These are phyloP conservation scores for Hypholoma fasciculare DNA, from an alignment of 768 basidiomycete genomes.

Conservation along the genomic window DNA sequence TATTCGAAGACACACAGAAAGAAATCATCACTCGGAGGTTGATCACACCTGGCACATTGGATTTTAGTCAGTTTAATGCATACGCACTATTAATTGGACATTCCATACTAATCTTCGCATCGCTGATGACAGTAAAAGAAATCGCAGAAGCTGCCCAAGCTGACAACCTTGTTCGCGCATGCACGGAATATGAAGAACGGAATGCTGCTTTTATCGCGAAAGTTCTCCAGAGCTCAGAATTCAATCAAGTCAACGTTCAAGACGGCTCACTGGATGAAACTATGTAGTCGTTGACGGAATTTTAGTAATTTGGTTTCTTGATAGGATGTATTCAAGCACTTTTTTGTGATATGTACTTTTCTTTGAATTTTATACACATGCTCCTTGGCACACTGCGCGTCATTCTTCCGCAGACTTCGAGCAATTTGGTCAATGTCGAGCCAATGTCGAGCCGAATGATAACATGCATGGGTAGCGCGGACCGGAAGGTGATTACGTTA, in stretches of 20 bases:
- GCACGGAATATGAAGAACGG: constrained; percentile 24
- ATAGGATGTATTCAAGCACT: too few relatives aligned
- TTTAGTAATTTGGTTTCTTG: too few relatives aligned
- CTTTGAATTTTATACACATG: too few relatives aligned
- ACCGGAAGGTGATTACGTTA: constrained; percentile 7
- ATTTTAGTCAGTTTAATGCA: constrained; percentile 18
- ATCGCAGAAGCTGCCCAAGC: constrained; percentile 20
- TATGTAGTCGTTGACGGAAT: too few relatives aligned
- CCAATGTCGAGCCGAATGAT: too few relatives aligned
- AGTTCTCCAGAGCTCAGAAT: not conserved
- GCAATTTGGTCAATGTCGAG: too few relatives aligned
- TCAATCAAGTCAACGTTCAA: not conserved
- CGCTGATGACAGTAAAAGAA: constrained; percentile 18
- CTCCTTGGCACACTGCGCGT: too few relatives aligned
- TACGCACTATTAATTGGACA: not conserved
- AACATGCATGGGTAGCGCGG: too few relatives aligned
- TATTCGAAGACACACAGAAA: constrained; percentile 27
- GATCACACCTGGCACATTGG: constrained; percentile 28
- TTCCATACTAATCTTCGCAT: not conserved
- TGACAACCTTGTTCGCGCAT: constrained; percentile 19
- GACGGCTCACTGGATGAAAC: not conserved
- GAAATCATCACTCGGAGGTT: constrained; percentile 24
- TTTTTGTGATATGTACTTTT: too few relatives aligned
- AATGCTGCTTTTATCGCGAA: constrained; percentile 24
- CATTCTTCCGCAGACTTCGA: too few relatives aligned